Conservation (phyloP, 176 grass and related monocot genomes). For the Oryza longistaminata region DNA sequence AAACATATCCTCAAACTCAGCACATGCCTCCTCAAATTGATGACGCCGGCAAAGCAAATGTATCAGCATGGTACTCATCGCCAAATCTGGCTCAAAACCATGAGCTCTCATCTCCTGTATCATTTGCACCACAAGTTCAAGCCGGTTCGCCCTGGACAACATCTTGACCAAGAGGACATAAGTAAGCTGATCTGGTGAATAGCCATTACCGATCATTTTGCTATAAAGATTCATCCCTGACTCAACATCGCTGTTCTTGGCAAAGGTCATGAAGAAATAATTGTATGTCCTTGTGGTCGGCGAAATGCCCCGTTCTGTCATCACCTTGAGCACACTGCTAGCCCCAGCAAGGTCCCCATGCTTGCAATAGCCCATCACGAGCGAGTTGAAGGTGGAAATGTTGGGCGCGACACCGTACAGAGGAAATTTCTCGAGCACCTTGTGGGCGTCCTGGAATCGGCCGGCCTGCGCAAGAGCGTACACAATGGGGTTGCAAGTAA, state of each 20-base stretch:
- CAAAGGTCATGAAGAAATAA: slow-evolving; percentile 74
- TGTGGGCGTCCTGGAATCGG: slow-evolving; percentile 63
- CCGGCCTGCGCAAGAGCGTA: slow-evolving; percentile 56
- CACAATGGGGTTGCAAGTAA: slow-evolving; percentile 82
- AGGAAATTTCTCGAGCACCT: slow-evolving; percentile 83
- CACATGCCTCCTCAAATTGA: slow-evolving; percentile 57
- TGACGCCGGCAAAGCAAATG: slow-evolving; percentile 69
- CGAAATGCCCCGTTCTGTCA: slow-evolving; percentile 62
- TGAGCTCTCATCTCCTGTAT: slow-evolving; percentile 66
- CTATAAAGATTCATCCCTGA: slow-evolving; percentile 80
- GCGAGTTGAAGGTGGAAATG: slow-evolving; percentile 82
- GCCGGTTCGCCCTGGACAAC: slow-evolving; percentile 59
- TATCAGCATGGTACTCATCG: slow-evolving; percentile 79
- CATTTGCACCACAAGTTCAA: slow-evolving; percentile 62
- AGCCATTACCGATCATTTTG: slow-evolving; percentile 76
- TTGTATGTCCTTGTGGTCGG: slow-evolving; percentile 74
- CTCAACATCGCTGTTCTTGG: slow-evolving; percentile 55
- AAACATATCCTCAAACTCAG: slow-evolving; percentile 76
- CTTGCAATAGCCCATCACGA: slow-evolving; percentile 76
- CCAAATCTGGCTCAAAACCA: slow-evolving; percentile 69
- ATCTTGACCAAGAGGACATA: slow-evolving; percentile 79
- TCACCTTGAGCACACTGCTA: slow-evolving; percentile 64
- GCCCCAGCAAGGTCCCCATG: slow-evolving; percentile 60
- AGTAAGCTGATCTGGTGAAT: slow-evolving; percentile 52
- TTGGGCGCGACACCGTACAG: slow-evolving; percentile 65